Conservation (phyloP, 2,329 filamentous ascomycete species). For the Bipolaris bicolor region DNA sequence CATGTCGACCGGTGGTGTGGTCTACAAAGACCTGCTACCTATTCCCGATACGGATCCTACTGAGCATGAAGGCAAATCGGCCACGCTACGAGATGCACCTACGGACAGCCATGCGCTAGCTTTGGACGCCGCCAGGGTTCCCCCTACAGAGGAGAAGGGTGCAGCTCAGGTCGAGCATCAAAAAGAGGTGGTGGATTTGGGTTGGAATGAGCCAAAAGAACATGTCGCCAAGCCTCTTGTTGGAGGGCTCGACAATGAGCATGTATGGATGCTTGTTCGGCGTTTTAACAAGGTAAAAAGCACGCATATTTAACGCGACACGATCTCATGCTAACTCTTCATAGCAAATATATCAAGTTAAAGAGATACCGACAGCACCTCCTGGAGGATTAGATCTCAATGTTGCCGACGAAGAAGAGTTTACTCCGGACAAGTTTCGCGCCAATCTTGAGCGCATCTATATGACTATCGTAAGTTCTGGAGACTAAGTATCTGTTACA, state of each 20-base stretch:
- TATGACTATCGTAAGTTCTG: constrained; percentile 67
- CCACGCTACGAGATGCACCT: constrained; percentile 50
- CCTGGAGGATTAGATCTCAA: constrained; percentile 78
- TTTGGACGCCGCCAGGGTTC: constrained; percentile 47
- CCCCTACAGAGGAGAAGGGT: constrained; percentile 50
- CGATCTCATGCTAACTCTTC: constrained; percentile 26
- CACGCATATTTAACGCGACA: background rate
- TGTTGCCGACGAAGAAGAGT: constrained; percentile 81
- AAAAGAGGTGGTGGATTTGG: constrained; percentile 67
- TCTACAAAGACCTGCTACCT: constrained; percentile 48
- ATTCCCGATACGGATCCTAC: constrained; percentile 43
- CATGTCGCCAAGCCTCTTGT: constrained; percentile 66
- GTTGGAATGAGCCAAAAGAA: constrained; percentile 69
- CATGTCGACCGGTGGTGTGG: constrained; percentile 40
- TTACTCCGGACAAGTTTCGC: constrained; percentile 82
- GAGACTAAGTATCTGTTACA: background rate
- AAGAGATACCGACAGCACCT: constrained; percentile 65
- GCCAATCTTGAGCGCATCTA: constrained; percentile 80
- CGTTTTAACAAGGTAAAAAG: constrained; percentile 71
- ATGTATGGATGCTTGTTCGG: constrained; percentile 73
- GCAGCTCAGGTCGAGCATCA: constrained; percentile 51
- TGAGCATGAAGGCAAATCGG: constrained; percentile 34
- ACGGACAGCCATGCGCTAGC: constrained; percentile 58
- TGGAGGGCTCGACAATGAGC: constrained; percentile 72
- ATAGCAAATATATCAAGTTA: constrained; percentile 72